Conservation (phyloP, 768 basidiomycete genomes). For the Sporobolomyces phaffii region DNA sequence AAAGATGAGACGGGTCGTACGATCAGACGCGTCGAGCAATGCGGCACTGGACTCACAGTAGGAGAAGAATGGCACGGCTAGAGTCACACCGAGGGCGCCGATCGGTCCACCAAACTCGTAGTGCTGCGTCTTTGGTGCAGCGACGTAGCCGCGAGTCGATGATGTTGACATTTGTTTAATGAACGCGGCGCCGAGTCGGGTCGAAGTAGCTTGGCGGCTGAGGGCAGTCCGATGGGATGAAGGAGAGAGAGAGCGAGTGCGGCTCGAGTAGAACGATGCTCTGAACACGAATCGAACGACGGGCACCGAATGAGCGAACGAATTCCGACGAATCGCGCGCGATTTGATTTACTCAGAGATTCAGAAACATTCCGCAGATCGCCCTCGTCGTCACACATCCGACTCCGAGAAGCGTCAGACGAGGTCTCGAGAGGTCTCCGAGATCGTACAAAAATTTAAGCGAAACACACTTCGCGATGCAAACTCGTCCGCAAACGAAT, state of each 20-base stretch:
- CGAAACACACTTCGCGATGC: too few relatives aligned
- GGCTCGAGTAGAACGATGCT: neutral
- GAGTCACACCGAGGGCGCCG: constrained; percentile 59
- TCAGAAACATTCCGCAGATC: neutral
- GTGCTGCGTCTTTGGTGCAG: constrained; percentile 56
- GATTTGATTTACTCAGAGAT: neutral
- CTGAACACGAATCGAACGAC: neutral
- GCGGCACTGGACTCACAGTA: constrained; percentile 70
- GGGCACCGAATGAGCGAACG: neutral
- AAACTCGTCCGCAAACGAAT: too few relatives aligned
- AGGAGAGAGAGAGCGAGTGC: neutral
- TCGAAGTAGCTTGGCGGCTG: neutral
- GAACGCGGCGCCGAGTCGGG: neutral
- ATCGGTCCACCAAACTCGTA: constrained; percentile 81
- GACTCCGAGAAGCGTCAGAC: too few relatives aligned
- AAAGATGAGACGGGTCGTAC: constrained; percentile 57
- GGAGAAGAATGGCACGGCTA: constrained; percentile 63
- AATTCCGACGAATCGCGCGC: neutral
- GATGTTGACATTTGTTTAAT: constrained; percentile 15
- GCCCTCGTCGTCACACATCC: too few relatives aligned
- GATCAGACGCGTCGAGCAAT: constrained; percentile 12
- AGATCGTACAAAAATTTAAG: too few relatives aligned
- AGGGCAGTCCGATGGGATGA: neutral
- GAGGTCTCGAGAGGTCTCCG: too few relatives aligned
- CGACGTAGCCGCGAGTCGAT: constrained; percentile 6